Percentiles rank a stretch among this genome's conserved stretches.
These are phyloP conservation scores for Sphagnum fallax DNA, from an alignment of 228 moss, liverwort and hornwort genomes.

Conservation along the genomic window DNA sequence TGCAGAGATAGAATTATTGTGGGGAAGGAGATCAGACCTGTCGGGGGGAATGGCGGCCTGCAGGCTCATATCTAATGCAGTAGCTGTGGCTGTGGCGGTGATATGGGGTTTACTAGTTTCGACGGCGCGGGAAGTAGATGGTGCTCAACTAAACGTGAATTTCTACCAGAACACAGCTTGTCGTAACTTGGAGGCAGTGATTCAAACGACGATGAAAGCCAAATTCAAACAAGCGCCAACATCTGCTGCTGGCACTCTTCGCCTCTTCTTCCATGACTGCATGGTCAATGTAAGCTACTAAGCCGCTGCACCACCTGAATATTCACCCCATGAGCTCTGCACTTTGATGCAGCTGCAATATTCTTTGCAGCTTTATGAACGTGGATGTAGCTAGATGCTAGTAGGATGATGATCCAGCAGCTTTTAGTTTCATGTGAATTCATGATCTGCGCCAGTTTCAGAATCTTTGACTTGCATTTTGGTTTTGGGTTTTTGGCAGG, in stretches of 20 bases:
- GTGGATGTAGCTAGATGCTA: not conserved
- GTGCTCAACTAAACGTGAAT: not conserved
- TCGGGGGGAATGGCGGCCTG: no score
- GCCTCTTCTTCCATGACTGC: conserved; percentile 1
- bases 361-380: not conserved
- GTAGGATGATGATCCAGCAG: not conserved
- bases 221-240: conserved; percentile 2
- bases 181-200: not conserved
- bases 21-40: no score
- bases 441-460: no score
- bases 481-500: not conserved
- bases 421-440: not conserved
- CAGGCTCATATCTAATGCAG: no score
- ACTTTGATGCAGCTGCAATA: not conserved
- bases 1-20: no score
- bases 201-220: not conserved
- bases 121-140: not conserved
- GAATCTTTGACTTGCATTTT: no score
- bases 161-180: not conserved
- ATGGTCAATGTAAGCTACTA: not conserved
- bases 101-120: not conserved
- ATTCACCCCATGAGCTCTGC: not conserved
- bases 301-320: not conserved
- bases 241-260: not conserved
- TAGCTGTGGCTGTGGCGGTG: not conserved